These are phyloP conservation scores for Mortierella sp. DNA, from an alignment of 371 early-diverging fungal genomes.

Conservation along the genomic window DNA sequence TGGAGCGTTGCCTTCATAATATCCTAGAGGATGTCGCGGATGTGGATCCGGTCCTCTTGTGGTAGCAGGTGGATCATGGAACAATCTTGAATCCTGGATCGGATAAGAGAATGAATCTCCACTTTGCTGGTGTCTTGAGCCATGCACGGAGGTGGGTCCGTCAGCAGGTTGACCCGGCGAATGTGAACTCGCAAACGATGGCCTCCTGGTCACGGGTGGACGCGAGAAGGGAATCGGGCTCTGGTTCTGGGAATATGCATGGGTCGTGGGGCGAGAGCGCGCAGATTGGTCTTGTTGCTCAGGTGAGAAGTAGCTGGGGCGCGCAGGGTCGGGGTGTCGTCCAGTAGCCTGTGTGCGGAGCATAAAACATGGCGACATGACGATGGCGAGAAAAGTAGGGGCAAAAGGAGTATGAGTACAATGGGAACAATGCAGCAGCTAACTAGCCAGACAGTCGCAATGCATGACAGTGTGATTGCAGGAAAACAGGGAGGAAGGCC, in stretches of 20 bases:
- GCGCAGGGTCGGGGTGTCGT: too few species aligned
- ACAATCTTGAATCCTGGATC: conserved; percentile 1
- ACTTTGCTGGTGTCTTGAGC: neutral
- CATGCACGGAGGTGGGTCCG: neutral
- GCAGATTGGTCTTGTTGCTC: too few species aligned
- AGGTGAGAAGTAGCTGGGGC: too few species aligned
- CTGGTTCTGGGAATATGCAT: too few species aligned
- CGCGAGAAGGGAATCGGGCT: too few species aligned
- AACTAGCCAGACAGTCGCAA: neutral
- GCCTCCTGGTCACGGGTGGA: too few species aligned
- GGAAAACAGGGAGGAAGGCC: neutral
- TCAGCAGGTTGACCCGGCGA: too few species aligned
- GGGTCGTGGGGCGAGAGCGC: too few species aligned
- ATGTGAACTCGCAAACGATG: too few species aligned
- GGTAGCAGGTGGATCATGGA: conserved; percentile 9
- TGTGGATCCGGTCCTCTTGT: conserved; percentile 2
- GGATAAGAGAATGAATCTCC: conserved; percentile 1
- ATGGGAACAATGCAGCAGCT: neutral
- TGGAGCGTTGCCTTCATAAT: too few species aligned
- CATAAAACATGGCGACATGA: neutral
- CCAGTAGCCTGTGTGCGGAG: neutral
- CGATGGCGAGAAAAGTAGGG: neutral
- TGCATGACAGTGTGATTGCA: neutral
- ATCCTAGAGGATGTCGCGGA: conserved; percentile 1
- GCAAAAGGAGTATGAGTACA: neutral